Conservation (phyloP, 495 filamentous ascomycete genomes). For the Glarea lozoyensis region DNA sequence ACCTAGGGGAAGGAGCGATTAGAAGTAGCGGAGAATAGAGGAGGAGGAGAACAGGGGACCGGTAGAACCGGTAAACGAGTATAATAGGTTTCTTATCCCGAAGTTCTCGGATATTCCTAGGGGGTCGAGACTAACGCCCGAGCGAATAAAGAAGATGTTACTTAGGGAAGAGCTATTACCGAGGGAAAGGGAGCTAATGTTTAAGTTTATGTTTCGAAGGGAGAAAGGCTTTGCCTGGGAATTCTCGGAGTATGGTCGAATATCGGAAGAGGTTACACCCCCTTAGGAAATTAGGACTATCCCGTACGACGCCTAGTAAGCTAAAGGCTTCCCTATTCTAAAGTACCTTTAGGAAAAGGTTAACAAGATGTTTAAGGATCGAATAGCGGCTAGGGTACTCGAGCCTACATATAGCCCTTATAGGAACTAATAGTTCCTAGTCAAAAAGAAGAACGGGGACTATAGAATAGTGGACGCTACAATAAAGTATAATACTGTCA, state of each 20-base stretch:
- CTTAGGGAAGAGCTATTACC: neutral
- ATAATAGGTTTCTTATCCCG: neutral
- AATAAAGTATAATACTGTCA: neutral
- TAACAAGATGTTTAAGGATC: neutral
- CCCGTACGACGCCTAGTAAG: neutral
- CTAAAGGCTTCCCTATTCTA: neutral
- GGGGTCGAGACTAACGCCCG: neutral
- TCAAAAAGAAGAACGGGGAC: slow-evolving; percentile 1
- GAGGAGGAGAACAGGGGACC: neutral
- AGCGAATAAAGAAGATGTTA: neutral
- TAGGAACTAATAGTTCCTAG: neutral
- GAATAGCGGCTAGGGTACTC: neutral
- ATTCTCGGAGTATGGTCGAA: neutral
- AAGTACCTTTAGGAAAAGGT: neutral
- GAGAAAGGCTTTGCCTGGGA: neutral
- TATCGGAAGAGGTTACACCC: neutral
- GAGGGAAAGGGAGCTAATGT: neutral
- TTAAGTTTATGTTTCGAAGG: neutral
- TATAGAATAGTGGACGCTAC: neutral
- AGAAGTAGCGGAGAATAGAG: neutral
- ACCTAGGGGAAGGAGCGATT: neutral
- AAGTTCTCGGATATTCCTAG: neutral
- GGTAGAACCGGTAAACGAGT: neutral
- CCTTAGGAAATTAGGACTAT: neutral
- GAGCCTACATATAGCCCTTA: neutral